Evolutionary conservation across 2,329 filamentous ascomycete species (phyloP).

Genomic region (Beauveria australis): DNA sequence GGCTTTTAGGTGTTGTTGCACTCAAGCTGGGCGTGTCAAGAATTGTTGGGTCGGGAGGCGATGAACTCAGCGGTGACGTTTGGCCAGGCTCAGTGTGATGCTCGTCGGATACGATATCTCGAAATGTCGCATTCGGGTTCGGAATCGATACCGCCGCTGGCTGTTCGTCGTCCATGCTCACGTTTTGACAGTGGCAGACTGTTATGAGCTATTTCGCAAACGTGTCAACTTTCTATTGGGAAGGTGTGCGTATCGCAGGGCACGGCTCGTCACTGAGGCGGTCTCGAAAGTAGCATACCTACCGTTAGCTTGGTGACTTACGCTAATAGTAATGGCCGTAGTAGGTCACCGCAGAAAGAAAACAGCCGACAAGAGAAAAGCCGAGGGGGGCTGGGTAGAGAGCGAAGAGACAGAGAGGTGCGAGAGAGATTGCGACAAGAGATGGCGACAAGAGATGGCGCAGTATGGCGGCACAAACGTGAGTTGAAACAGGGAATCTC

Average conservation of each 20-base stretch:
- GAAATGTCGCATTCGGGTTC: constrained; percentile 28
- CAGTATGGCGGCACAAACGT: background rate
- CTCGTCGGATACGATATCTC: constrained; percentile 29
- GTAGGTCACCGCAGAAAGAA: background rate
- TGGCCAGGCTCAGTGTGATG: constrained; percentile 33
- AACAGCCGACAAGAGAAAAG: background rate
- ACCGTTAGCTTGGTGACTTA: background rate
- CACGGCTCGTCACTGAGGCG: background rate
- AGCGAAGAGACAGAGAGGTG: background rate
- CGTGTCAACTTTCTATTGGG: background rate
- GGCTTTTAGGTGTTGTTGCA: constrained; percentile 38
- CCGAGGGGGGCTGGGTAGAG: background rate
- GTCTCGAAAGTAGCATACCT: background rate
- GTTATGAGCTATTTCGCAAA: background rate
- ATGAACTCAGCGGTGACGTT: constrained; percentile 33
- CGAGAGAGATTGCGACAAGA: background rate
- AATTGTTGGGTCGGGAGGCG: constrained; percentile 34
- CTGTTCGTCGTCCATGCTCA: constrained; percentile 20
- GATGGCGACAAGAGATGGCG: background rate
- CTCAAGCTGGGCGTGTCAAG: constrained; percentile 44
- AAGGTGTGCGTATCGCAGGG: background rate
- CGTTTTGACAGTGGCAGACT: background rate
- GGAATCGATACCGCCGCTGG: constrained; percentile 2
- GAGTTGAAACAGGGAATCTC: background rate
- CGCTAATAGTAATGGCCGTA: background rate